Base-by-base conservation (phyloP, 768 basidiomycete genomes). In the Dacryopinax primogenitus region DNA sequence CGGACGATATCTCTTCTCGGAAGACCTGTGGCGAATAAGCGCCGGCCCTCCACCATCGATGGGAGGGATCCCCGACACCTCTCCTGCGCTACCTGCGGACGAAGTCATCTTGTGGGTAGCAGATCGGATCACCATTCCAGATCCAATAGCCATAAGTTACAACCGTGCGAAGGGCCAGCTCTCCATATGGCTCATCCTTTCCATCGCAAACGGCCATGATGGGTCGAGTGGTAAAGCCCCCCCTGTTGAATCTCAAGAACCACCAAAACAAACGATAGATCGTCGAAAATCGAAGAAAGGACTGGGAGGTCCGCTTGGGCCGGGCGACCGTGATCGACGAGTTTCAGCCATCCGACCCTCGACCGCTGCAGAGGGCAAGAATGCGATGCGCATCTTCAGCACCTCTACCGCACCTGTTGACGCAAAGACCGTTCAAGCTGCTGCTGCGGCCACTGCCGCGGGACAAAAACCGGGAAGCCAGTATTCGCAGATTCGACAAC, bases 201-300 rank as follows among this genome's bases (percentile, higher is more conserved):
- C 51, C 26, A 32, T 58, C 18, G 15, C 51, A 4, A 30, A 13
- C 26, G 51, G 13, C 51, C 15, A 58, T 18, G 30, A 7, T 23
- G 18, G 18, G 18, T 18, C 26, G 15, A 21, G 7, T 28, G 51
- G 21, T 23, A 58, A 13, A 9, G 51, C 3, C 51, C 13, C 51
- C 15, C 26, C 51, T 7, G 4, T 21, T 21, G 51, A 58, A 18
- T 30, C 51, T 21, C 26, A 28, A 4, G 51, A 58, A 30, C 51
- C 26, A 13, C 51, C 15, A 13, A 3, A 18, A 30, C 51, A 58
- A 18, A 58, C 51, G 18, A 4, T 58, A 30, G 51, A 58, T 32
- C 51, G 51, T 30, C 51, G 51, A 30, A 58, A 58, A 18, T 58
- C 51, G 30, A 58, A 58, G 51, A 58, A 58, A 58, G 51, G 51